Base-by-base conservation (phyloP, 73 alveolate genomes). In the Diophrys appendiculata region DNA sequence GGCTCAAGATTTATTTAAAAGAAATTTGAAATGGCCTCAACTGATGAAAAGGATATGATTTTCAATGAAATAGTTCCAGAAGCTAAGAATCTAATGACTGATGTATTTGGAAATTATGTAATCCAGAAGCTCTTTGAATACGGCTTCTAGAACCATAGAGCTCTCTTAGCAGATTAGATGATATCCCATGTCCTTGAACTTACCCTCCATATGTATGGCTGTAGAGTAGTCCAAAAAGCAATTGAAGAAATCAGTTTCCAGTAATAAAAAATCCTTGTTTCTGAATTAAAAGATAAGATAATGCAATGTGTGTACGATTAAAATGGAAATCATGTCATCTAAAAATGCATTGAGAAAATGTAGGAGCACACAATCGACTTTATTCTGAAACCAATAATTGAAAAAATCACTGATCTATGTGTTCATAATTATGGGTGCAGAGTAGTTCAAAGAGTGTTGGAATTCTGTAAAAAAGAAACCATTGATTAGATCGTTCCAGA, bases 241-340 rank as follows among this genome's bases (percentile, higher is more conserved):
- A 71, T 94, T 34, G 95, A 93, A 29, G 81, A 79, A 13, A 76
- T 90, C 25, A 80, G 88, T 3, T 32, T 56, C 1, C 91, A 92
- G 54, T 80, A 77, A 53, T 80, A 82, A 69, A 73, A 78, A 1
- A 64, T 81, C 18, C 74, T 93, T 33, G 91, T 92, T 14, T 72
- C 82, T 14, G 98, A 93, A 80, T 33, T 93, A 84, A 81, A 87
- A 53, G 96, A 90, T 69, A 76, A 80, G 55, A 88, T 90, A 27
- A 56, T 86, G 52, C 81, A 90, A 68, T 91, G 95, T 77, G 87
- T 96, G n/a, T 91, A 96, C 71, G 98, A 96, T 86, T 93, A 94
- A 85, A 96, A 96, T 83, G 99, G 99, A 31, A 96, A 96, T 88
- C 99, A 96, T 69, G 99, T 96, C 28, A 87, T 96, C 81, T 96